Evolutionary conservation across 768 basidiomycete genomes (phyloP).

Genomic region (Zangia roseola): DNA sequence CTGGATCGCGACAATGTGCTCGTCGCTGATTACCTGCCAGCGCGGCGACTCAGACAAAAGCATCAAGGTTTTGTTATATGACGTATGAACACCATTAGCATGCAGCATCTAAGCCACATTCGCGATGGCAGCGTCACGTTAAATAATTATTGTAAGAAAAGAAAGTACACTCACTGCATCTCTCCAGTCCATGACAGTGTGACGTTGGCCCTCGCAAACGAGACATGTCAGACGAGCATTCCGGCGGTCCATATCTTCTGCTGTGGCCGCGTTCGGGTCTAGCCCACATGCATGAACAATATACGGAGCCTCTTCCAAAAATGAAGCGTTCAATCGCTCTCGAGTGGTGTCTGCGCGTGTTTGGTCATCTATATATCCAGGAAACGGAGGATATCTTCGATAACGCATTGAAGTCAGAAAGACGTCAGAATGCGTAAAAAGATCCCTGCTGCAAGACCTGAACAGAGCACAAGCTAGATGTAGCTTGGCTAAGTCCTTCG

Average conservation of each 20-base stretch:
- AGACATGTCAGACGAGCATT: constrained; percentile 5
- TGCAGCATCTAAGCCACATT: constrained; percentile 1
- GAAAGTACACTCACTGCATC: not conserved
- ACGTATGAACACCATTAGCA: not conserved
- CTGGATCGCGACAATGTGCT: not conserved
- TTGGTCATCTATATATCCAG: not conserved
- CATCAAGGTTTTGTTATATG: too few species aligned
- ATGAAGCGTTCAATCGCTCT: not conserved
- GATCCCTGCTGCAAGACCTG: too few species aligned
- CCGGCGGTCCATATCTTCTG: constrained; percentile 9
- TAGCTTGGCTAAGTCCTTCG: not conserved
- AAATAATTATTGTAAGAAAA: not conserved
- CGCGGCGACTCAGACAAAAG: not conserved
- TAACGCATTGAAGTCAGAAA: not conserved
- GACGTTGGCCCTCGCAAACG: not conserved
- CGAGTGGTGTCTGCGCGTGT: not conserved
- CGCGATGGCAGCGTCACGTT: not conserved
- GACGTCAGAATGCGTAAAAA: not conserved
- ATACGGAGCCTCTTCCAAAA: not conserved
- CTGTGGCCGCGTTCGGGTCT: constrained; percentile 6
- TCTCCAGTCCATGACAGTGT: constrained; percentile 1
- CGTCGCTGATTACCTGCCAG: constrained; percentile 2
- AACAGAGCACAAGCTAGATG: constrained; percentile 12
- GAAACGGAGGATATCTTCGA: accelerated
- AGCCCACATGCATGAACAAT: constrained; percentile 6